These are phyloP conservation scores for Metarhizium robertsii DNA, from an alignment of 2,329 filamentous ascomycete genomes.

Conservation along the genomic window DNA sequence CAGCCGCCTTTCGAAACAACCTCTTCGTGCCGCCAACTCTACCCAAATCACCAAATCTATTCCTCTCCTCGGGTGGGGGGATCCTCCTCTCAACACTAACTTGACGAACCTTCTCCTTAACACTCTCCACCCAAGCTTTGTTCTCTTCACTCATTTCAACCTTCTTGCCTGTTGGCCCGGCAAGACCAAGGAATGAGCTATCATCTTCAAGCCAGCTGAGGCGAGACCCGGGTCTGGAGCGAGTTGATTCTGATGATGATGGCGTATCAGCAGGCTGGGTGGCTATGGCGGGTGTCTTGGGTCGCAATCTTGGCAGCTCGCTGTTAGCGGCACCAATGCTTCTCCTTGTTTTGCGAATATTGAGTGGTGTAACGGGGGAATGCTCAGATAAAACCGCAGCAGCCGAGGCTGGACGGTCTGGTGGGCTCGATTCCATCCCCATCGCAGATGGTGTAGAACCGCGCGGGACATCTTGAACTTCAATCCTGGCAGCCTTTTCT, in stretches of 20 bases:
- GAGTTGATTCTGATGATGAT: conserved; percentile 32
- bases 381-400: conserved; percentile 25
- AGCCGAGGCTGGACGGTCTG: conserved; percentile 28
- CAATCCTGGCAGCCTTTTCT: conserved; percentile 40
- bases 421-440: conserved; percentile 29
- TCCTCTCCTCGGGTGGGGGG: conserved; percentile 19
- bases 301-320: conserved; percentile 22
- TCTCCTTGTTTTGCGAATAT: conserved; percentile 44
- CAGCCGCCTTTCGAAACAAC: conserved; percentile 47
- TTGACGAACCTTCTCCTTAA: conserved; percentile 69
- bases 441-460: conserved; percentile 15
- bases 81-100: conserved; percentile 50
- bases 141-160: conserved; percentile 63
- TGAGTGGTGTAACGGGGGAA: conserved; percentile 38
- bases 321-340: conserved; percentile 28
- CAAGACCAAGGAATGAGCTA: conserved; percentile 53
- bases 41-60: conserved; percentile 58
- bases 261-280: conserved; percentile 28
- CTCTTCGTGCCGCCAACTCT: conserved; percentile 66
- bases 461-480: conserved; percentile 43
- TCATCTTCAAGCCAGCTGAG: conserved; percentile 51
- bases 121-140: conserved; percentile 71
- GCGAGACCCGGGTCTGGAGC: conserved; percentile 43
- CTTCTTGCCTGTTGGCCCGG: conserved; percentile 57
- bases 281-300: conserved; percentile 34